Evolutionary conservation across 2,329 filamentous ascomycete genomes (phyloP).

Genomic region (Pyricularia sp.): DNA sequence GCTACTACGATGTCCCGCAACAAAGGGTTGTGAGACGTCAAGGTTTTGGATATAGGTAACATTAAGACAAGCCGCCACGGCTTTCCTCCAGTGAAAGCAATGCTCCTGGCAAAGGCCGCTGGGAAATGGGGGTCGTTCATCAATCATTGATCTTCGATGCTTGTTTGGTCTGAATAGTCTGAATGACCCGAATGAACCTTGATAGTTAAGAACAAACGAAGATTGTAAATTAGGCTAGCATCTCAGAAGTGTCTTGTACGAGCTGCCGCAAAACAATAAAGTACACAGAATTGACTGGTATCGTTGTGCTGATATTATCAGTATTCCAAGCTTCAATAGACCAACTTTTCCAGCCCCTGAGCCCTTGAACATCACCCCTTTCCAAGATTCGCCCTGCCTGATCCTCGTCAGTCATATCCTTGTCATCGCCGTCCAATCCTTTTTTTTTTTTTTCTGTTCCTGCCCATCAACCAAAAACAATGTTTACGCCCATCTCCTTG

Average conservation of each 20-base stretch:
- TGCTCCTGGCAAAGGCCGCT: neutral
- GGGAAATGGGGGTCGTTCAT: neutral
- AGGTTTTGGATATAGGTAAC: neutral
- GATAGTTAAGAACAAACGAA: neutral
- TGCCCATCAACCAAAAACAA: slow-evolving; percentile 40
- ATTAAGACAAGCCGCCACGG: neutral
- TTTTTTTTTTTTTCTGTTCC: neutral
- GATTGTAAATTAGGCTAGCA: neutral
- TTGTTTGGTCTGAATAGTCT: neutral
- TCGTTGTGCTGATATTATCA: neutral
- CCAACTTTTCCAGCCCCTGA: neutral
- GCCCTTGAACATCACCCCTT: neutral
- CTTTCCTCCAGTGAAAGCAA: neutral
- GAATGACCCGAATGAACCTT: neutral
- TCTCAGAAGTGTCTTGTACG: neutral
- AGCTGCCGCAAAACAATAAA: neutral
- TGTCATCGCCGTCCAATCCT: neutral
- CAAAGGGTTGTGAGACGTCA: neutral
- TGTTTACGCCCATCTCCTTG: slow-evolving; percentile 42
- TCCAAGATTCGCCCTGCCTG: neutral
- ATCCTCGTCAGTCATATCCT: neutral
- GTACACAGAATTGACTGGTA: neutral
- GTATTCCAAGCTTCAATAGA: neutral
- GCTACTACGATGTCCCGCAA: neutral
- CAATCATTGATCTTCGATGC: neutral